Percentiles rank a stretch among this genome's conserved stretches.
Evolutionary conservation across 2,329 filamentous ascomycete genomes (phyloP).

Genomic region (Phaeoacremonium minimum): DNA sequence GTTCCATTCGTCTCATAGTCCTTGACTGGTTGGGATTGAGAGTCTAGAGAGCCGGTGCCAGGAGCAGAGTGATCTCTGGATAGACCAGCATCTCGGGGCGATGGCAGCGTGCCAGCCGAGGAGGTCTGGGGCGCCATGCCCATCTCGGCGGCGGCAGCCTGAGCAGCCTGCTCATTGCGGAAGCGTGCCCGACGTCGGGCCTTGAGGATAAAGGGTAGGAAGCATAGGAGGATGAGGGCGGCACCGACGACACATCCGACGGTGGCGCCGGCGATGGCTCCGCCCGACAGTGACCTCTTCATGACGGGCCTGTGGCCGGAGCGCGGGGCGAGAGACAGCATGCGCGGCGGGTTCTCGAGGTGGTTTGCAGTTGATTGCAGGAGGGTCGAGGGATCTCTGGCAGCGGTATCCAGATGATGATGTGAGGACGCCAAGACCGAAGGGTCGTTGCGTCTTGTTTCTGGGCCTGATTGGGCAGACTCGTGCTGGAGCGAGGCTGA

Average conservation of each 20-base stretch:
- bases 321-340: not conserved
- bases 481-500: not conserved
- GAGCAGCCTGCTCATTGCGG: slow-evolving; percentile 10
- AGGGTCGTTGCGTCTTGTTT: not conserved
- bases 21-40: not conserved
- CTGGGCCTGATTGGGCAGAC: not conserved
- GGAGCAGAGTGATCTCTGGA: slow-evolving; percentile 9
- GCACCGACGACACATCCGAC: slow-evolving; percentile 24
- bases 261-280: slow-evolving; percentile 26
- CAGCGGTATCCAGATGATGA: no score
- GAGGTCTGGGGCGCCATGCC: slow-evolving; percentile 19
- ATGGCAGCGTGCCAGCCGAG: slow-evolving; percentile 8
- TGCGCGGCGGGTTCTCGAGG: no score
- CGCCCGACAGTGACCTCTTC: slow-evolving; percentile 10
- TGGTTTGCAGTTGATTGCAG: no score
- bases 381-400: not conserved
- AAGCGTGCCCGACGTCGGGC: slow-evolving; percentile 14
- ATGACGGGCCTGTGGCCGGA: no score
- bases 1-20: not conserved
- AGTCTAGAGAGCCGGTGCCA: slow-evolving; percentile 5
- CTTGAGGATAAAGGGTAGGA: slow-evolving; percentile 25
- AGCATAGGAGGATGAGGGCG: slow-evolving; percentile 22
- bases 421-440: not conserved
- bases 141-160: slow-evolving; percentile 19
- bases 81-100: slow-evolving; percentile 11